Evolutionary conservation across 345 rosid species (phyloP), one percentile per base, ranked within the genome.

Genomic region (Gossypium bickii): DNA sequence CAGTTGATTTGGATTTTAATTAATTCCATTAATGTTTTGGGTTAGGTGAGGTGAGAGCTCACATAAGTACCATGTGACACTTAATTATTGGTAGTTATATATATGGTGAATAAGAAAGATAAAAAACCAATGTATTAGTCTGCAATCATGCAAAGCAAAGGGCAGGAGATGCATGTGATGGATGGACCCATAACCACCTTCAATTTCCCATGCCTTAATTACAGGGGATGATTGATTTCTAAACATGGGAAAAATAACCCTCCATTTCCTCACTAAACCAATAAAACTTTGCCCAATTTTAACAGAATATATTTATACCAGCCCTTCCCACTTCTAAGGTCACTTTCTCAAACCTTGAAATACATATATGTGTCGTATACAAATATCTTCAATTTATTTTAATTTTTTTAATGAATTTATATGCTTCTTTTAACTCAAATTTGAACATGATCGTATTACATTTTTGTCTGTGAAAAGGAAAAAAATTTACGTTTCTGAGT

Each of bases 111-210:
- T 29, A 62, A 34, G 38, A 41, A 71, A 47, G 12, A 6, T 2
- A 6, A 48, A 64, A 34, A 5, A 34, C 7, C 7, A 5, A 34
- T 6, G 41, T 5, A 10, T 4, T 11, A 47, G 52, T 48, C n/a
- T 57, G 61, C 38, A 78, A 73, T 67, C 34, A 67, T 67, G 44
- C 0, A 66, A 78, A 61, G 41, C 41, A 34, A 5, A 34, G 41
- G 67, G 44, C 16, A 72, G 15, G 45, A 69, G 69, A 12, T 25
- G 74, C 78, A 74, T 70, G 81, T 74, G 41, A 34, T 34, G 41
- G 41, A 34, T 34, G 41, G 41, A 34, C 41, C 41, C 41, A 5
- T 34, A 34, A 73, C 57, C 63, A 78, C 57, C 63, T 74, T 53
- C 49, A 34, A 34, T 34, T 34, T 34, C 38, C 27, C 75, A 61